Conservation (phyloP, 305 asterid species). For the Fraxinus sp. region DNA sequence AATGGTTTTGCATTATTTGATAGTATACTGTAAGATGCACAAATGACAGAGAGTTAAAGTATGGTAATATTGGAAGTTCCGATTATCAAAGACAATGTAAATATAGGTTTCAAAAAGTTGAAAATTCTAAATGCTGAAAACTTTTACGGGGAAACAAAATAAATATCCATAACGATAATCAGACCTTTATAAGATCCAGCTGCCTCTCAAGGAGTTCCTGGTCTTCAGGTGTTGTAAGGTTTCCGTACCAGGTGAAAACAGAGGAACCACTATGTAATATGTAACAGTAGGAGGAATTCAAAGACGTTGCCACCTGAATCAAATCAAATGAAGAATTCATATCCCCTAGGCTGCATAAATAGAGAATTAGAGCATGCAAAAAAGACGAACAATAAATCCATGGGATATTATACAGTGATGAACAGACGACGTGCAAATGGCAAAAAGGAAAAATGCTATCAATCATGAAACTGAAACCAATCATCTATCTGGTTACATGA, state of each 20-base stretch:
- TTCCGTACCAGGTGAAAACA: slow-evolving; percentile 74
- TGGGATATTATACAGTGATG: background rate
- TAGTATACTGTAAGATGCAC: background rate
- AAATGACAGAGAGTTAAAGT: background rate
- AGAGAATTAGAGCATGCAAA: background rate
- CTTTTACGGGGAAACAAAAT: slow-evolving; percentile 6
- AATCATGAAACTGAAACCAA: background rate
- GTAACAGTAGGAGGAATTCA: slow-evolving; percentile 78
- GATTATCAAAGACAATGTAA: slow-evolving; percentile 1
- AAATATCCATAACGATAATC: slow-evolving; percentile 18
- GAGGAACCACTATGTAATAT: slow-evolving; percentile 57
- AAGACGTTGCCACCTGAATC: slow-evolving; percentile 70
- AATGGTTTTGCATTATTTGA: background rate
- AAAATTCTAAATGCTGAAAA: slow-evolving; percentile 10
- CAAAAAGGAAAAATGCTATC: background rate
- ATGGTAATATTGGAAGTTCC: background rate
- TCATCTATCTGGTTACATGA: background rate
- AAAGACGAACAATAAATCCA: slow-evolving; percentile 6
- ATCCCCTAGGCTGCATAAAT: slow-evolving; percentile 6
- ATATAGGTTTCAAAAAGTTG: slow-evolving; percentile 1
- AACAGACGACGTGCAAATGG: background rate
- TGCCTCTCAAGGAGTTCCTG: slow-evolving; percentile 78
- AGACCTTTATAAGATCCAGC: slow-evolving; percentile 72
- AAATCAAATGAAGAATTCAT: slow-evolving; percentile 10
- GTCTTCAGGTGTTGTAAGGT: slow-evolving; percentile 59